Evolutionary conservation across 352 stramenopile genomes (phyloP).

Genomic region (Phytophthora ohioensis): DNA sequence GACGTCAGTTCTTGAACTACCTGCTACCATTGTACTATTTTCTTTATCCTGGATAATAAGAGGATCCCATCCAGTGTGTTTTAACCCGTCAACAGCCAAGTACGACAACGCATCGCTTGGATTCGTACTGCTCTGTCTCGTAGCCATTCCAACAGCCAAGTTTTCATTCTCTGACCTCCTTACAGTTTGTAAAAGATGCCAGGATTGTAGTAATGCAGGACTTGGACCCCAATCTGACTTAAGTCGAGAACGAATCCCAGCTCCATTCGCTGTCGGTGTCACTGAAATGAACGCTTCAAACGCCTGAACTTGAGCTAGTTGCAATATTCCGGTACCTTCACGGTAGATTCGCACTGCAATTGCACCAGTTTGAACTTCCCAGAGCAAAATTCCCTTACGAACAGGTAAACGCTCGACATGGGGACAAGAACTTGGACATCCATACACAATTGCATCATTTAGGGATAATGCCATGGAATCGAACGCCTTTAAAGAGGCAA

Average conservation of each 20-base stretch:
- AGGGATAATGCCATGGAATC: slow-evolving; percentile 16
- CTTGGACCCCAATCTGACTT: slow-evolving; percentile 58
- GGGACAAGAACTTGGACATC: slow-evolving; percentile 60
- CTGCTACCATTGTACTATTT: slow-evolving; percentile 33
- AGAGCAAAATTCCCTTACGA: slow-evolving; percentile 54
- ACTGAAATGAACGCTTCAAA: slow-evolving; percentile 60
- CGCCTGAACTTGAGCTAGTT: slow-evolving; percentile 62
- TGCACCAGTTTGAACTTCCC: slow-evolving; percentile 55
- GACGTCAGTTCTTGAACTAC: slow-evolving; percentile 55
- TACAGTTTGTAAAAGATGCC: slow-evolving; percentile 62
- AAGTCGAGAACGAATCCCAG: slow-evolving; percentile 52
- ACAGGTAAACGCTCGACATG: slow-evolving; percentile 35
- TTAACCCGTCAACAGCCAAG: slow-evolving; percentile 62
- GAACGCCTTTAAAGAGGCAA: slow-evolving; percentile 50
- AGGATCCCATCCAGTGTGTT: slow-evolving; percentile 49
- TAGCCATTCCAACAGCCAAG: slow-evolving; percentile 62
- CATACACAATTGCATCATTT: slow-evolving; percentile 32
- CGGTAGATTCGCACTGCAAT: slow-evolving; percentile 64
- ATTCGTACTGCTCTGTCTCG: slow-evolving; percentile 68
- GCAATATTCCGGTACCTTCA: slow-evolving; percentile 43
- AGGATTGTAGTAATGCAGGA: slow-evolving; percentile 47
- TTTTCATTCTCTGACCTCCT: slow-evolving; percentile 70
- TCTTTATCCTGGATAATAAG: slow-evolving; percentile 28
- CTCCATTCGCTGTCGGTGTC: slow-evolving; percentile 52
- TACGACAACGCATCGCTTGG: slow-evolving; percentile 46